Base-by-base conservation (phyloP, 345 rosid species). In the Populus davidiana region DNA sequence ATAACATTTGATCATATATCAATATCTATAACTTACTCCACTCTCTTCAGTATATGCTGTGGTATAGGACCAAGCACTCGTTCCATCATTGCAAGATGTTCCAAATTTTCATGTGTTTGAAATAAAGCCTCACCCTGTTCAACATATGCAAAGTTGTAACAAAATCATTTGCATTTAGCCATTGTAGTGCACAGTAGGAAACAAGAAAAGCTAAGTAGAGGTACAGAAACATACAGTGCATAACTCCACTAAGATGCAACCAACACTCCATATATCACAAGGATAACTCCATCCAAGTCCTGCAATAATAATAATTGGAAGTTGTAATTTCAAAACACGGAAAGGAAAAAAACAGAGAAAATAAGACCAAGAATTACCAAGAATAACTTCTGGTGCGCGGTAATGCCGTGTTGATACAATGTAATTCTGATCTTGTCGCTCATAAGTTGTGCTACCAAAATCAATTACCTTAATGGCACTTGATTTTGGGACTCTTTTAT, bases 31-130 rank as follows among this genome's bases (percentile, higher is more conserved):
- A 80, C 97, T 83, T 79, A 93, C 98, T 93, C 97, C 38, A 85
- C 88, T 84, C 83, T 88, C 85, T 91, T 93, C 70, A 93, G 81
- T 88, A 93, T 84, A 71, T 90, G 91, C 62, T 81, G 87, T 6
- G 97, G 97, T 67, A 93, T 52, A 2, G 94, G 83, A 50, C 98
- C 98, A 74, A 93, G 88, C 7, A 92, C 97, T 59, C 94, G 84
- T 73, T 93, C 97, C 98, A 93, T 92, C 98, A 93, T 93, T 0
- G 98, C 98, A 25, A 93, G 93, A 83, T 93, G 98, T 82, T 93
- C 98, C 79, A 93, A 75, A 79, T 93, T 92, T 79, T 93, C 98
- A 72, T 93, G 98, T 20, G 97, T 93, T 83, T 93, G 98, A 82
- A 92, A 93, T 79, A 93, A 85, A 70, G 98, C 98, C 83, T 93